phyloP scores from a whole-genome alignment of 805 yeast genomes.

The Spencermartinsiella europaea region DNA sequence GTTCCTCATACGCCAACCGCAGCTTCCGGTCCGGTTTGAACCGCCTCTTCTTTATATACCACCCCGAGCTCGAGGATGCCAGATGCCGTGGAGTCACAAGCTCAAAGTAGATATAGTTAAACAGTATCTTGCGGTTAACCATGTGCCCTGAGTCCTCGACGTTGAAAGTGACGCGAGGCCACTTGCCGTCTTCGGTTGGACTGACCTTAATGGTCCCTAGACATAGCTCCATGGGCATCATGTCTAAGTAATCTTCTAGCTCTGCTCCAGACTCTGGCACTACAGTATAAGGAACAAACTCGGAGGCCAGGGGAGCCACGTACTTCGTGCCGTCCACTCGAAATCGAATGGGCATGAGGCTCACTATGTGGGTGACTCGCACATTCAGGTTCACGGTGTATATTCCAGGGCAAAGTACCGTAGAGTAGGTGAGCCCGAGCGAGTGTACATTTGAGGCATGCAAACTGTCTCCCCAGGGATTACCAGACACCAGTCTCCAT shows the following conservation, averaged over 20 bases:
- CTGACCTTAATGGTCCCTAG: slow-evolving; percentile 13
- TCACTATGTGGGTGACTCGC: slow-evolving; percentile 3
- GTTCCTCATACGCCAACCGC: neutral
- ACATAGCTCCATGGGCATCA: slow-evolving; percentile 11
- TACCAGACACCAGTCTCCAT: slow-evolving; percentile 14
- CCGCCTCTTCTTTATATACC: neutral
- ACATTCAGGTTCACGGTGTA: slow-evolving; percentile 6
- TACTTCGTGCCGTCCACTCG: slow-evolving; percentile 1
- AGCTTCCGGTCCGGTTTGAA: neutral
- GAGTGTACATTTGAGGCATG: slow-evolving; percentile 16
- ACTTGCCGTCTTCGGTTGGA: neutral
- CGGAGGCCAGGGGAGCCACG: slow-evolving; percentile 1
- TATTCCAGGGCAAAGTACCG: slow-evolving; percentile 6
- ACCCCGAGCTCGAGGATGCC: neutral
- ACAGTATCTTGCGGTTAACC: slow-evolving; percentile 8
- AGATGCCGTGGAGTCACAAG: neutral
- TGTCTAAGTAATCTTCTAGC: slow-evolving; percentile 3
- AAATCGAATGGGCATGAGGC: slow-evolving; percentile 11
- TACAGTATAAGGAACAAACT: slow-evolving; percentile 7
- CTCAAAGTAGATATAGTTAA: slow-evolving; percentile 9
- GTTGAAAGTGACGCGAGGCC: slow-evolving; percentile 26
- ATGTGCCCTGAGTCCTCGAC: slow-evolving; percentile 30
- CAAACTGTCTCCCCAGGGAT: slow-evolving; percentile 15
- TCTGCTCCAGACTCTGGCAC: neutral
- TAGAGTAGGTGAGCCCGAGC: slow-evolving; percentile 13